Conservation (phyloP, 305 asterid species). For the Solanum chacoense region DNA sequence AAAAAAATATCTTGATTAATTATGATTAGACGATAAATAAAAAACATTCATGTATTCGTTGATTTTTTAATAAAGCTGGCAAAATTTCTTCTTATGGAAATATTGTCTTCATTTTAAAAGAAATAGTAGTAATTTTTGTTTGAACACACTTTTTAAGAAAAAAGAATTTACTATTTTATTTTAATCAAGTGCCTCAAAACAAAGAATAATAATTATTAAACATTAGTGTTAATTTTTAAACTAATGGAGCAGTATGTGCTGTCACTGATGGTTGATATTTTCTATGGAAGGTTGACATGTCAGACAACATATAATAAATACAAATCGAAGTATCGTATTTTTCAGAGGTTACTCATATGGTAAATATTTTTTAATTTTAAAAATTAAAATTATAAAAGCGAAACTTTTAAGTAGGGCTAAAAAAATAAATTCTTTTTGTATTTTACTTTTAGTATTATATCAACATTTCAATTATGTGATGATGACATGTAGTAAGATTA, state of each 20-base stretch:
- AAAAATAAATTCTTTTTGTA: too few relatives aligned
- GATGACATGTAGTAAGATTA: background rate
- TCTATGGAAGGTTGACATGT: background rate
- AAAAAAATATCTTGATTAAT: too few relatives aligned
- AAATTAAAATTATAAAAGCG: too few relatives aligned
- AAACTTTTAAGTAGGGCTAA: too few relatives aligned
- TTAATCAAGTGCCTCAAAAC: background rate
- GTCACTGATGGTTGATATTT: background rate
- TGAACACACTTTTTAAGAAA: background rate
- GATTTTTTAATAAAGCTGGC: background rate
- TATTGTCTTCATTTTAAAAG: background rate
- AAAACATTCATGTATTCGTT: background rate
- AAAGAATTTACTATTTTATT: background rate
- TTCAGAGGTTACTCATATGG: rapidly evolving
- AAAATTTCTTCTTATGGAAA: background rate
- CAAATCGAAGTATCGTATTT: rapidly evolving
- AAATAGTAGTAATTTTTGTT: rapidly evolving
- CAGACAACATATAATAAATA: background rate
- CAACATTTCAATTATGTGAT: too few relatives aligned
- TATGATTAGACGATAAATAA: background rate
- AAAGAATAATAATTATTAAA: too few relatives aligned
- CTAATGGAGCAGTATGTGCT: background rate
- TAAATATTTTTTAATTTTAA: too few relatives aligned
- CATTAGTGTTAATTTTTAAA: background rate
- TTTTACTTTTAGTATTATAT: background rate